Evolutionary conservation across 2,329 filamentous ascomycete species (phyloP), one percentile per base, ranked within the genome.

Genomic region (Alternaria postmessia): DNA sequence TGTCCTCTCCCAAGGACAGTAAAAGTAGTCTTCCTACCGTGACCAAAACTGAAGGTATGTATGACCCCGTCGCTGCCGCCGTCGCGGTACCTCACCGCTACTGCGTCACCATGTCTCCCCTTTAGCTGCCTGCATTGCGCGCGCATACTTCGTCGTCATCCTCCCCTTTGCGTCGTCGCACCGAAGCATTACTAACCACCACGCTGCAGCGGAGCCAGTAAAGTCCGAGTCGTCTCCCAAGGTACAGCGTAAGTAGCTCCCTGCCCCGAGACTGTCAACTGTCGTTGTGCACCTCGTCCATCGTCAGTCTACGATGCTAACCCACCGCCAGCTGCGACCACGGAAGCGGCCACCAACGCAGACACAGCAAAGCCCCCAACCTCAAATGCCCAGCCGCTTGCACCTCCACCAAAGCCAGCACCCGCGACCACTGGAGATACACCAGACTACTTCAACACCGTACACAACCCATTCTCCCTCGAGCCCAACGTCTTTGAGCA

Each of bases 401-500:
- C 83, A 77, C 82, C 83, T 69, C 83, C 83, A 60, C 83, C 83
- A 32, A 82, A 81, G 64, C 82, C 82, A 39, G 71, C 74, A 51
- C 74, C 78, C 39, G 66, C 72, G 63, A 80, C 78, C 64, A 76
- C 79, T 58, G 66, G 72, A 61, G 80, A 82, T 47, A 81, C 81
- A 48, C 78, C 78, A 54, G 83, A 85, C 68, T 85, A 86, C 72
- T 85, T 86, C 74, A 81, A 80, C 66, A 79, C 74, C n/a, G 74
- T 79, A 51, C 81, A 82, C 70, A 82, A 79, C 60, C 81, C 83
- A 62, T 81, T 93, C 76, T 89, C 87, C 71, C 87, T 91, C 78
- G 95, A 98, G 83, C 93, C 93, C 61, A 98, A 99, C 80, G 94
- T 95, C 8, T 98, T 99, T 74, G 95, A 98, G 78, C 92, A 95